Evolutionary conservation across 2,329 filamentous ascomycete genomes (phyloP).

Genomic region (Coniochaeta ligniaria): DNA sequence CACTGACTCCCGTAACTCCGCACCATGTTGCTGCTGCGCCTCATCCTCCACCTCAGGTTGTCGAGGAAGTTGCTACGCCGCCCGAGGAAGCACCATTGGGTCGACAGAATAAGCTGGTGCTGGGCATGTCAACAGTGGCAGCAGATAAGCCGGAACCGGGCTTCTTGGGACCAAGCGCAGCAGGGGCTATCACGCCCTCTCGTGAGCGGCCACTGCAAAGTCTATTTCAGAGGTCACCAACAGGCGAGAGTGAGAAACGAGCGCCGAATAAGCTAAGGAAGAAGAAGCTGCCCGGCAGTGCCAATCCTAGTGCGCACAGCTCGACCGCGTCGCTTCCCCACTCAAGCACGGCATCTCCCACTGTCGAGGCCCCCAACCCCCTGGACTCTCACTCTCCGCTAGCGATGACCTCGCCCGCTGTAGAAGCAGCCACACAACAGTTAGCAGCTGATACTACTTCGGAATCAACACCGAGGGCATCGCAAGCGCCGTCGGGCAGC

Average conservation of each 20-base stretch:
- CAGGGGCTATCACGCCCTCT: slow-evolving; percentile 42
- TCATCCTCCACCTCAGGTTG: slow-evolving; percentile 23
- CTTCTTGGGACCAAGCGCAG: slow-evolving; percentile 11
- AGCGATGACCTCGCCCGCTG: slow-evolving; percentile 4
- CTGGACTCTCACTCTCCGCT: slow-evolving; percentile 27
- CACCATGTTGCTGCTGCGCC: slow-evolving; percentile 43
- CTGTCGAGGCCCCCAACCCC: slow-evolving; percentile 36
- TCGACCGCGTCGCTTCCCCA: slow-evolving; percentile 68
- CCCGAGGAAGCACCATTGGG: slow-evolving; percentile 15
- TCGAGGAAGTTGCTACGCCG: slow-evolving; percentile 27
- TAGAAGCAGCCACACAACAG: slow-evolving; percentile 5
- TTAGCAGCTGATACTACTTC: slow-evolving; percentile 24
- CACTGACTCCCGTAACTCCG: slow-evolving; percentile 26
- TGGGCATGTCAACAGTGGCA: slow-evolving; percentile 1
- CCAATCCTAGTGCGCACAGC: slow-evolving; percentile 84
- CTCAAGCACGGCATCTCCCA: slow-evolving; percentile 38
- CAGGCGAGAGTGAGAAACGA: slow-evolving; percentile 54
- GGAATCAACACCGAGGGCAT: slow-evolving; percentile 38
- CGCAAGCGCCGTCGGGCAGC: slow-evolving; percentile 34
- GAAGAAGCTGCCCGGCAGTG: slow-evolving; percentile 67
- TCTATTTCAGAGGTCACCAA: slow-evolving; percentile 65
- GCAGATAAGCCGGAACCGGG: slow-evolving; percentile 16
- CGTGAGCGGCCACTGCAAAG: slow-evolving; percentile 62
- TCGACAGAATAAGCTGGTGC: not conserved
- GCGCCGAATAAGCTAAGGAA: slow-evolving; percentile 90